A percentile compares a stretch with the other conserved stretches of the same genome.
Conservation (phyloP, 345 rosid species). For the Jatropha curcas region DNA sequence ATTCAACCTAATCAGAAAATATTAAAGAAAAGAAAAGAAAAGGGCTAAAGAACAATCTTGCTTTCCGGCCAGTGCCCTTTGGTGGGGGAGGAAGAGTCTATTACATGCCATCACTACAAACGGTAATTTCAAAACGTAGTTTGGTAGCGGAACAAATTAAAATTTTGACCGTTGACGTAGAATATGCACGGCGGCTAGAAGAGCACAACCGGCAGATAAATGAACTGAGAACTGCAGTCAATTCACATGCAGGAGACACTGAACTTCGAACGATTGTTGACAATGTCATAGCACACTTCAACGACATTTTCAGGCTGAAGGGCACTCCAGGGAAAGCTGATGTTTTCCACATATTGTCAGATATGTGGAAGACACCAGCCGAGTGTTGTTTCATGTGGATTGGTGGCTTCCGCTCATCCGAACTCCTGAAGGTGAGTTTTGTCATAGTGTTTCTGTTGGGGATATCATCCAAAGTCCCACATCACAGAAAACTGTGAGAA, state of each 20-base stretch:
- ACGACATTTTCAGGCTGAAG: slow-evolving; percentile 80
- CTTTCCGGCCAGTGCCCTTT: no score
- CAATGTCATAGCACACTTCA: slow-evolving; percentile 59
- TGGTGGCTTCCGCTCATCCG: slow-evolving; percentile 95
- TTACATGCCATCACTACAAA: no score
- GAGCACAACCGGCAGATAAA: slow-evolving; percentile 68
- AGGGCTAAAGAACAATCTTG: no score
- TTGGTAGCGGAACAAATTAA: no score
- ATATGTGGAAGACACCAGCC: slow-evolving; percentile 98
- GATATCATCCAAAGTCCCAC: no score
- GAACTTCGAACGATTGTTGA: slow-evolving; percentile 80
- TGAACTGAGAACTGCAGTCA: slow-evolving; percentile 88
- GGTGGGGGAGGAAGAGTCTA: no score
- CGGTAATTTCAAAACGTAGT: no score
- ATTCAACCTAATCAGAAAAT: no score
- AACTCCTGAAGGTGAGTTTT: slow-evolving; percentile 73
- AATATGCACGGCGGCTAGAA: slow-evolving; percentile 85
- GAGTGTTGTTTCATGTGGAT: slow-evolving; percentile 96
- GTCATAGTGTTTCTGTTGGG: neutral
- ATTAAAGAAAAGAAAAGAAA: no score
- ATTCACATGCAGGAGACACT: slow-evolving; percentile 83
- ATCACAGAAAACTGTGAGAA: no score
- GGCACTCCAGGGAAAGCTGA: slow-evolving; percentile 82
- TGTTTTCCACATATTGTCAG: slow-evolving; percentile 90
- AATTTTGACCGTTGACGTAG: slow-evolving; percentile 82